A percentile compares a stretch with the other conserved stretches of the same genome.
Conservation (phyloP, 108 stramenopile genomes). For the Discostella pseudostelligera region DNA sequence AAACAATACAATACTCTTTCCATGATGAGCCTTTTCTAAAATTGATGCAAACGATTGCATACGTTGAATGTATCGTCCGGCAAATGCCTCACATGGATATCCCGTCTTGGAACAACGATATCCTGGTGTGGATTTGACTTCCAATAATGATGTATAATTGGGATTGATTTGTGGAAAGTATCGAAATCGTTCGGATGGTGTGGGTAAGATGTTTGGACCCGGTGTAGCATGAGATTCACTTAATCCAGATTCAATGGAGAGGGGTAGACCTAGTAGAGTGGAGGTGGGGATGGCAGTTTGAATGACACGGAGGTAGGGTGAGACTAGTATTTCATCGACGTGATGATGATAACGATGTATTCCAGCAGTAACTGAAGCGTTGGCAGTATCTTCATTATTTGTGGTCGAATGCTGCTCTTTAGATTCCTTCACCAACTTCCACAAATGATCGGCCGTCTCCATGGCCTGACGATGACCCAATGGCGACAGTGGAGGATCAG, state of each 20-base stretch:
- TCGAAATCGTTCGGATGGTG: conserved; percentile 30
- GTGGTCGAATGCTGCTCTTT: neutral
- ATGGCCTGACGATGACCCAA: conserved; percentile 77
- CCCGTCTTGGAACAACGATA: conserved; percentile 33
- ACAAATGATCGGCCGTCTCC: conserved; percentile 53
- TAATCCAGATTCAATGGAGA: conserved; percentile 38
- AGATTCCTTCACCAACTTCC: neutral
- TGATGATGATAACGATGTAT: neutral
- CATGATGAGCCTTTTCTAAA: conserved; percentile 21
- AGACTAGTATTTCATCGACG: conserved; percentile 33
- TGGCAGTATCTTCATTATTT: neutral
- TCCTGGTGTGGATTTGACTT: conserved; percentile 24
- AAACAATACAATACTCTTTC: conserved; percentile 23
- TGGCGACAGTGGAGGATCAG: conserved; percentile 65
- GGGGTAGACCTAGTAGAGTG: conserved; percentile 18
- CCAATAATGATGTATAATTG: conserved; percentile 10
- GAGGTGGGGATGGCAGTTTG: conserved; percentile 43
- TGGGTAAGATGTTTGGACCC: conserved; percentile 9
- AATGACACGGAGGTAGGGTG: conserved; percentile 43
- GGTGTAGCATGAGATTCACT: conserved; percentile 39
- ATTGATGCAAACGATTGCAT: conserved; percentile 19
- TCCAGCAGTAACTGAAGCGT: neutral
- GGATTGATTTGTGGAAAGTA: conserved; percentile 43
- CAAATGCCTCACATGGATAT: conserved; percentile 35
- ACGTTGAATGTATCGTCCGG: conserved; percentile 22